phyloP scores from a whole-genome alignment of 1,284 basidiomycete species.

The Xerocomus minutiporus region DNA sequence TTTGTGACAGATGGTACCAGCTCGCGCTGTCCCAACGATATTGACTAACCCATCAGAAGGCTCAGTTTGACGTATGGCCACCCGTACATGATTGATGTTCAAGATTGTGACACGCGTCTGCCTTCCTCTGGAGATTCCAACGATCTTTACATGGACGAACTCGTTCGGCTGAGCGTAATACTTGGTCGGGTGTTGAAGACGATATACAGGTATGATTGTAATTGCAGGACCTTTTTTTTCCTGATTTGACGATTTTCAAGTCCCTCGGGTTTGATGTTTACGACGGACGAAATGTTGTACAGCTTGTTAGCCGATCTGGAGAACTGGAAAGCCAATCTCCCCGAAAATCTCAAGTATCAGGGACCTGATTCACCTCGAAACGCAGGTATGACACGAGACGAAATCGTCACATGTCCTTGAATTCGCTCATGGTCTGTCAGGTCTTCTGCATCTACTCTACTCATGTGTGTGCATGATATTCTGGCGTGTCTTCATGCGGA shows the following conservation, averaged over 20 bases:
- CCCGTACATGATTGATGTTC: conserved; percentile 88
- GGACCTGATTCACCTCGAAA: conserved; percentile 59
- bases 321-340: conserved; percentile 71
- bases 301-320: conserved; percentile 71
- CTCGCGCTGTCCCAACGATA: background rate
- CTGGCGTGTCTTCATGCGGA: conserved; percentile 93
- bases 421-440: conserved; percentile 36
- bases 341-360: conserved; percentile 68
- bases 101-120: conserved; percentile 88
- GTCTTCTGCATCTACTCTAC: conserved; percentile 80
- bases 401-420: background rate
- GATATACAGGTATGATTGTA: conserved; percentile 67
- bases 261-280: conserved; percentile 78
- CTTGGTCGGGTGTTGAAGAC: conserved; percentile 85
- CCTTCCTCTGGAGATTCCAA: conserved; percentile 73
- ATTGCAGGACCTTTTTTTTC: background rate
- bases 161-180: conserved; percentile 82
- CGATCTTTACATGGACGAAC: conserved; percentile 77
- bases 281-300: conserved; percentile 74
- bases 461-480: conserved; percentile 87
- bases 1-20: conserved; percentile 81
- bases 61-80: conserved; percentile 77
- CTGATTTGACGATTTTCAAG: conserved; percentile 37
- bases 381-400: conserved; percentile 49
- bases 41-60: conserved; percentile 40